A percentile compares a stretch with the other conserved stretches of the same genome.
phyloP scores from a whole-genome alignment of 108 stramenopile genomes.

The Thalassiosira profunda region DNA sequence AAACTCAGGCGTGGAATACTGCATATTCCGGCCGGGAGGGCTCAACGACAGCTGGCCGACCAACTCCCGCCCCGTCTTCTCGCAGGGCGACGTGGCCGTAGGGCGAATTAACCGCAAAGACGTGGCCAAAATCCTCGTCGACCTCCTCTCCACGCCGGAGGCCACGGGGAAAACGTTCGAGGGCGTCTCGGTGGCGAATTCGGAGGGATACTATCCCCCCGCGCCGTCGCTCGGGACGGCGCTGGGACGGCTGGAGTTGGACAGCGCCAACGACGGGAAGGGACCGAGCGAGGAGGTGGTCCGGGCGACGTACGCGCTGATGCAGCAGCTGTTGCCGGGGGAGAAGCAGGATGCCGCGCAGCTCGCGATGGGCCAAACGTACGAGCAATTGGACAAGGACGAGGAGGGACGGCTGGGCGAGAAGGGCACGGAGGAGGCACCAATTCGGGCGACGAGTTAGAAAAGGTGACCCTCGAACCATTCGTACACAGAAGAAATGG shows the following conservation, averaged over 20 bases:
- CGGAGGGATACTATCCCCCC: constrained; percentile 68
- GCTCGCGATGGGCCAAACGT: constrained; percentile 90
- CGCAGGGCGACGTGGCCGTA: constrained; percentile 89
- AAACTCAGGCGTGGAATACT: constrained; percentile 61
- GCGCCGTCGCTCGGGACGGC: constrained; percentile 47
- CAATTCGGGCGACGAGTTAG: neutral
- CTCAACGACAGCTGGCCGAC: constrained; percentile 92
- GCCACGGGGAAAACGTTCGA: constrained; percentile 95
- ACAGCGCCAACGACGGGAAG: constrained; percentile 42
- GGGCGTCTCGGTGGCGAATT: constrained; percentile 74
- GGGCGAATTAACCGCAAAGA: constrained; percentile 93
- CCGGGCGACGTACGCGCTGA: constrained; percentile 55
- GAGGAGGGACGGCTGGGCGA: constrained; percentile 79
- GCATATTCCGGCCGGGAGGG: constrained; percentile 90
- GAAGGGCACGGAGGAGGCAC: constrained; percentile 63
- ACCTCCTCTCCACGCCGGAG: constrained; percentile 64
- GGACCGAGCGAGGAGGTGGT: constrained; percentile 55
- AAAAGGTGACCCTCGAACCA: too few relatives aligned
- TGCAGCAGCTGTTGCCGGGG: constrained; percentile 92
- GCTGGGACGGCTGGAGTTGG: constrained; percentile 39
- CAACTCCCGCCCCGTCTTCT: constrained; percentile 86
- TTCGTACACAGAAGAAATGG: too few relatives aligned
- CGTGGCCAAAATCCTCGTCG: constrained; percentile 81
- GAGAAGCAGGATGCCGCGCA: constrained; percentile 79
- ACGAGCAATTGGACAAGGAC: constrained; percentile 84